A percentile compares a stretch with the other conserved stretches of the same genome.
Evolutionary conservation across 495 filamentous ascomycete genomes (phyloP).

Genomic region (Aspergillus campestris): DNA sequence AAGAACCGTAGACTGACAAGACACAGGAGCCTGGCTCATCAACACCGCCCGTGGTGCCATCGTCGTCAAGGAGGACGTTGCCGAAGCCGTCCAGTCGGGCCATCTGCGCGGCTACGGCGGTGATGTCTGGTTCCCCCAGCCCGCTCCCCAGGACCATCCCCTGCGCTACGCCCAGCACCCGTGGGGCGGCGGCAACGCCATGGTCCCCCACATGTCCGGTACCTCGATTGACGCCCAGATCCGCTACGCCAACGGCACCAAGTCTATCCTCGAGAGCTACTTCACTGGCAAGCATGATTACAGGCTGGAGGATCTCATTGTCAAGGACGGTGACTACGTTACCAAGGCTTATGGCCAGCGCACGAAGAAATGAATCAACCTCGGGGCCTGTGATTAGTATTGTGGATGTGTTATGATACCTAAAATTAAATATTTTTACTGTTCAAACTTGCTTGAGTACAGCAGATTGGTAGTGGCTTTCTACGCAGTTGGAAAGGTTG

Average conservation of each 20-base stretch:
- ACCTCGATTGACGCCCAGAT: conserved; percentile 96
- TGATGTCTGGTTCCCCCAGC: conserved; percentile 91
- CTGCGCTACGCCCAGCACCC: conserved; percentile 91
- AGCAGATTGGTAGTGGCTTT: too few species aligned
- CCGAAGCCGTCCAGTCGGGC: conserved; percentile 82
- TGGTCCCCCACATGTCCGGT: conserved; percentile 97
- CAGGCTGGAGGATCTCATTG: conserved; percentile 83
- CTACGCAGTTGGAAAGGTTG: too few species aligned
- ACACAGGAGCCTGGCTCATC: conserved; percentile 78
- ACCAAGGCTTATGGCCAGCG: conserved; percentile 93
- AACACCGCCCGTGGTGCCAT: conserved; percentile 99
- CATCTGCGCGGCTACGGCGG: conserved; percentile 97
- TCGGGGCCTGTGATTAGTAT: not conserved
- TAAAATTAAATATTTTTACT: conserved; percentile 1
- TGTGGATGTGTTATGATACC: conserved; percentile 3
- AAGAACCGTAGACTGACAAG: not conserved
- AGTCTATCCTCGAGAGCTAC: conserved; percentile 86
- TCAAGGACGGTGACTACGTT: conserved; percentile 84
- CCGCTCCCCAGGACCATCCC: conserved; percentile 87
- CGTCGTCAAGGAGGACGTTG: conserved; percentile 98
- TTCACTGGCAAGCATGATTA: conserved; percentile 82
- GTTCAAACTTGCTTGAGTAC: not conserved
- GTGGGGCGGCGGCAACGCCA: conserved; percentile 95
- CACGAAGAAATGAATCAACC: conserved; percentile 19
- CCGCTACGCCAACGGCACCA: conserved; percentile 83